These are phyloP conservation scores for Fagopyrum esculentum DNA, from an alignment of 148 eudicot genomes.

Conservation along the genomic window DNA sequence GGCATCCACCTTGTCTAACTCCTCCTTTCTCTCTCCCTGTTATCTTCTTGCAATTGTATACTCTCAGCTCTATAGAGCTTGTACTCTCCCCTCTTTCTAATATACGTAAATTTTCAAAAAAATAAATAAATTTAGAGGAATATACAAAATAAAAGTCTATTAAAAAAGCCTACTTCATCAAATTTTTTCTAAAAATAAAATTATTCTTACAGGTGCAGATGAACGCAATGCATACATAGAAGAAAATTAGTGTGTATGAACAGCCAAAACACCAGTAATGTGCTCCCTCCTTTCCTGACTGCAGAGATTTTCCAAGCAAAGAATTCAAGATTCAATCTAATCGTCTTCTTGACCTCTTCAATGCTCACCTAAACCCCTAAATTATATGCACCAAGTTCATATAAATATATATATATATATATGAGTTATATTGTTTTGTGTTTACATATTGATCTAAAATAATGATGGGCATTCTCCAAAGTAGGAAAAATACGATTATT, in stretches of 20 bases:
- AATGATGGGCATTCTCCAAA: background rate
- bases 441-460: background rate
- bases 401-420: background rate
- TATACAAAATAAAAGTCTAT: too few relatives aligned
- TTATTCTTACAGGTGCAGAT: too few relatives aligned
- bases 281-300: conserved; percentile 1
- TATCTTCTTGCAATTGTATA: too few relatives aligned
- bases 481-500: background rate
- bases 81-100: too few relatives aligned
- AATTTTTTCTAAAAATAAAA: too few relatives aligned
- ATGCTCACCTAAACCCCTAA: background rate
- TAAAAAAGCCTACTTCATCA: too few relatives aligned
- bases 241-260: background rate
- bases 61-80: too few relatives aligned
- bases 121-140: too few relatives aligned
- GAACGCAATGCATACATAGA: too few relatives aligned
- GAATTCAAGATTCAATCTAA: background rate
- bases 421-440: background rate
- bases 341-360: background rate
- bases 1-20: too few relatives aligned
- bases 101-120: too few relatives aligned
- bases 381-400: background rate
- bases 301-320: background rate
- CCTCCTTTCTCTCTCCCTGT: too few relatives aligned
- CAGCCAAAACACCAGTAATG: background rate